Evolutionary conservation across 495 filamentous ascomycete species (phyloP).

Genomic region (Letharia columbiana): DNA sequence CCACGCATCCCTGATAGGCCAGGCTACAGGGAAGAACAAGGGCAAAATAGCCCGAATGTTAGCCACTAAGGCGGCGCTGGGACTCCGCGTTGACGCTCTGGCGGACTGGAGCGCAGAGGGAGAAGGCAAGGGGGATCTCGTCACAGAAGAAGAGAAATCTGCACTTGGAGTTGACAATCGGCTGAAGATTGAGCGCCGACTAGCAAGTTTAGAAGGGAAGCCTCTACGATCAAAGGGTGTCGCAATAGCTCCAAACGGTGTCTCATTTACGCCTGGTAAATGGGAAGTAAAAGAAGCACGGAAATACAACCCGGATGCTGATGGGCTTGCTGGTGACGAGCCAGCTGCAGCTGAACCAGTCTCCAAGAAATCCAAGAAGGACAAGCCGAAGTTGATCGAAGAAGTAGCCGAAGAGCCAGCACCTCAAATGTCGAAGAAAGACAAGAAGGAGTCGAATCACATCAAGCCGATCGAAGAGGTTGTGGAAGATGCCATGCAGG

Average conservation of each 20-base stretch:
- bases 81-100: slow-evolving; percentile 86
- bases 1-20: slow-evolving; percentile 91
- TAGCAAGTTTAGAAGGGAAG: slow-evolving; percentile 84
- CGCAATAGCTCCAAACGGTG: slow-evolving; percentile 64
- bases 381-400: slow-evolving; percentile 44
- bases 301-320: slow-evolving; percentile 92
- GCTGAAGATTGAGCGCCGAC: slow-evolving; percentile 73
- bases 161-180: slow-evolving; percentile 64
- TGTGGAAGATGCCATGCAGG: slow-evolving; percentile 27
- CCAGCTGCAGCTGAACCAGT: slow-evolving; percentile 40
- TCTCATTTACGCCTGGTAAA: slow-evolving; percentile 53
- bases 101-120: slow-evolving; percentile 60
- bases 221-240: slow-evolving; percentile 69
- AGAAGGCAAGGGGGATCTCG: slow-evolving; percentile 53
- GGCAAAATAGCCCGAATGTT: slow-evolving; percentile 97
- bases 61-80: slow-evolving; percentile 83
- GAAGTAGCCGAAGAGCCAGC: slow-evolving; percentile 30
- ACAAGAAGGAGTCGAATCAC: slow-evolving; percentile 18
- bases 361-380: slow-evolving; percentile 45
- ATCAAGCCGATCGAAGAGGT: slow-evolving; percentile 43
- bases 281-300: slow-evolving; percentile 90
- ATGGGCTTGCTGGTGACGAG: slow-evolving; percentile 69
- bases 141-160: slow-evolving; percentile 79
- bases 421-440: slow-evolving; percentile 26
- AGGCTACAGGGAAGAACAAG: slow-evolving; percentile 96